Evolutionary conservation across 495 filamentous ascomycete species (phyloP).

Genomic region (Talaromyces nanjingensis): DNA sequence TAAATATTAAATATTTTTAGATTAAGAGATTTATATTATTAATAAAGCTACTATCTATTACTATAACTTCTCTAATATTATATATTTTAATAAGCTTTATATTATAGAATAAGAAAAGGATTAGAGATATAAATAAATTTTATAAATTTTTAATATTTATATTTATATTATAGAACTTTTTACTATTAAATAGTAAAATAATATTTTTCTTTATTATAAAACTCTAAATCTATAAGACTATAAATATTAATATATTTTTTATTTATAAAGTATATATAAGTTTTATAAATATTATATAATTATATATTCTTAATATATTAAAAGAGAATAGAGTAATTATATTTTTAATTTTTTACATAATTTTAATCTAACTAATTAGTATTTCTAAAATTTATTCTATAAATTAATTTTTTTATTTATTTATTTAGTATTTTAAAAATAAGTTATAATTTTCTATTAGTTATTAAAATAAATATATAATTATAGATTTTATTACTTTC

Average conservation of each 20-base stretch:
- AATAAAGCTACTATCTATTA: too few relatives aligned
- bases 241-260: conserved; percentile 3
- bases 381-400: conserved; percentile 11
- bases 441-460: too few relatives aligned
- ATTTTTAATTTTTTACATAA: conserved; percentile 8
- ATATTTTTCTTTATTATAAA: conserved; percentile 4
- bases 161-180: conserved; percentile 9
- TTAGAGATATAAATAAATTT: conserved; percentile 12
- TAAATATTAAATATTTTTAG: conserved; percentile 6
- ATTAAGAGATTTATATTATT: too few relatives aligned
- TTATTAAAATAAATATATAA: too few relatives aligned
- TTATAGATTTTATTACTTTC: too few relatives aligned
- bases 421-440: conserved; percentile 6
- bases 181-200: background rate
- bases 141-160: conserved; percentile 10
- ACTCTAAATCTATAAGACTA: conserved; percentile 4
- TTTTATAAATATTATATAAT: background rate
- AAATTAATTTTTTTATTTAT: conserved; percentile 8
- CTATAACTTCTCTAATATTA: background rate
- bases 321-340: conserved; percentile 9
- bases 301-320: conserved; percentile 13
- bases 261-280: conserved; percentile 7
- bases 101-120: conserved; percentile 11
- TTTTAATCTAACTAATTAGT: conserved; percentile 3
- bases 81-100: conserved; percentile 9